phyloP scores from a whole-genome alignment of 495 filamentous ascomycete genomes.

The Amorphotheca resinae region DNA sequence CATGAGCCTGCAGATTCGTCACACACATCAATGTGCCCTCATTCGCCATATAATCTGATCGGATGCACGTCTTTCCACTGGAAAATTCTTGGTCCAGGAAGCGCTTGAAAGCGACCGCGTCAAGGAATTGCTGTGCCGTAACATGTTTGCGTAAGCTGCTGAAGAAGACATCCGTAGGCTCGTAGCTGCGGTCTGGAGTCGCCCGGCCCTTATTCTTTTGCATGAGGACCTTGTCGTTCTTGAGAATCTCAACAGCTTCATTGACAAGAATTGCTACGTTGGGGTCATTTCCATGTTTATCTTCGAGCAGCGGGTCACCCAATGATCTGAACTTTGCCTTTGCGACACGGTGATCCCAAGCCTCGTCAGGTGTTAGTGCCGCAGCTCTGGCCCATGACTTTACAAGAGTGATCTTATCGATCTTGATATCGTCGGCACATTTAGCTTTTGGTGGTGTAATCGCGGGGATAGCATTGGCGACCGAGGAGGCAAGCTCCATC shows the following conservation, averaged over 20 bases:
- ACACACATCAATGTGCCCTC: slow-evolving; percentile 62
- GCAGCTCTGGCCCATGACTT: slow-evolving; percentile 54
- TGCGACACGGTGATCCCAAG: slow-evolving; percentile 33
- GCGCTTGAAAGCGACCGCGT: slow-evolving; percentile 46
- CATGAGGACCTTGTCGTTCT: slow-evolving; percentile 45
- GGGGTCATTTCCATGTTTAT: not conserved
- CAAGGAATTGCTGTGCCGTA: slow-evolving; percentile 32
- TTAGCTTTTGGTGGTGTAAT: not conserved
- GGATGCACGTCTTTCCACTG: slow-evolving; percentile 21
- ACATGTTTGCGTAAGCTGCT: slow-evolving; percentile 34
- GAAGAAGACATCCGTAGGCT: slow-evolving; percentile 44
- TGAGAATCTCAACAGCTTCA: slow-evolving; percentile 43
- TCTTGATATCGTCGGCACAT: not conserved
- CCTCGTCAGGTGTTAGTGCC: slow-evolving; percentile 36
- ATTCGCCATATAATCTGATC: slow-evolving; percentile 32
- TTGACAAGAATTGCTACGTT: slow-evolving; percentile 28
- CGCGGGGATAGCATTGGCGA: slow-evolving; percentile 11
- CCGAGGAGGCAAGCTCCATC: slow-evolving; percentile 21
- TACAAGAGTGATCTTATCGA: slow-evolving; percentile 26
- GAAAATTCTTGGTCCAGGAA: slow-evolving; percentile 44
- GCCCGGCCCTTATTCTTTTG: slow-evolving; percentile 40
- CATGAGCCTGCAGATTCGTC: slow-evolving; percentile 51
- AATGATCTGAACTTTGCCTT: slow-evolving; percentile 31
- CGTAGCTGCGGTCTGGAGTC: slow-evolving; percentile 42
- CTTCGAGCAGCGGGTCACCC: slow-evolving; percentile 19